A percentile compares a stretch with the other conserved stretches of the same genome.
Conservation (phyloP, 805 yeast genomes). For the Soucietia sequanensis region DNA sequence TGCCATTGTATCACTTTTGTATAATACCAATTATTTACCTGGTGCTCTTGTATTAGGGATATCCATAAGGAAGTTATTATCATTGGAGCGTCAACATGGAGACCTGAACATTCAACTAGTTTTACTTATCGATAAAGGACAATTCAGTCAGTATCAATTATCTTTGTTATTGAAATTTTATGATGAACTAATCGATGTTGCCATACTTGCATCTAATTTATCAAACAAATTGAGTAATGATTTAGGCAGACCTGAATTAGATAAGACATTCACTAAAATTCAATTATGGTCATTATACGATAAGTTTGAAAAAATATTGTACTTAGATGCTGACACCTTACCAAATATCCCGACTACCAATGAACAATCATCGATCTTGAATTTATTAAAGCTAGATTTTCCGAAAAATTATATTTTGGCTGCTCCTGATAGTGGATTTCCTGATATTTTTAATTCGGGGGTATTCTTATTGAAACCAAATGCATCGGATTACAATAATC, state of each 20-base stretch:
- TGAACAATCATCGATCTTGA: conserved; percentile 20
- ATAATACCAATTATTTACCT: conserved; percentile 51
- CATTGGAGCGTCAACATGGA: conserved; percentile 4
- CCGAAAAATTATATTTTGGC: conserved; percentile 42
- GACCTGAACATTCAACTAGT: conserved; percentile 18
- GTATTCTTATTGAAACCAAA: conserved; percentile 62
- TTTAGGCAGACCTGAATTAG: conserved; percentile 52
- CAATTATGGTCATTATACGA: conserved; percentile 50
- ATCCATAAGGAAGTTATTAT: conserved; percentile 17
- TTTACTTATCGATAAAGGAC: conserved; percentile 30
- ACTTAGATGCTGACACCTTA: conserved; percentile 65
- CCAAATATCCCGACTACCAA: conserved; percentile 33
- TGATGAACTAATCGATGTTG: conserved; percentile 29
- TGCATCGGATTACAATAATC: conserved; percentile 34
- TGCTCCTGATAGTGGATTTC: conserved; percentile 87
- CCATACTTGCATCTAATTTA: conserved; percentile 22
- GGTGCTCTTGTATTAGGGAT: conserved; percentile 56
- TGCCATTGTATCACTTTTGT: conserved; percentile 50
- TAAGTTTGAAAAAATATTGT: conserved; percentile 47
- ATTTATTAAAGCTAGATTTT: conserved; percentile 26
- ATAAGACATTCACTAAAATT: conserved; percentile 55
- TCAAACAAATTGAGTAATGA: conserved; percentile 24
- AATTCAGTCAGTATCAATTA: conserved; percentile 26
- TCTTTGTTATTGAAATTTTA: conserved; percentile 22
- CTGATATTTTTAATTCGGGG: conserved; percentile 85